Base-by-base conservation (phyloP, 495 filamentous ascomycete genomes). In the Penicillium simplicissimum region DNA sequence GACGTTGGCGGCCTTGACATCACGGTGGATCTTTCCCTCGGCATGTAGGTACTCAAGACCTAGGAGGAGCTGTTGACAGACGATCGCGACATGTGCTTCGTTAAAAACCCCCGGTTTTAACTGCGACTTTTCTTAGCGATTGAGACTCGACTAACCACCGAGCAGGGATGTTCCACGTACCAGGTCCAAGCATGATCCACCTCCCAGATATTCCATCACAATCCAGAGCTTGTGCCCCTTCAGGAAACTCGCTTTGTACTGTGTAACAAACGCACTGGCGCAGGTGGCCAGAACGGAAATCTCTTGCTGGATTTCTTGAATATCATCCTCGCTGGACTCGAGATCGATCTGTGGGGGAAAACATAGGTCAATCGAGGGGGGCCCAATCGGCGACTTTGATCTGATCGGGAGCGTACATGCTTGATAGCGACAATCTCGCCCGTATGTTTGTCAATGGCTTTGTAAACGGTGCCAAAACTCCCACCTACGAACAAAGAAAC, bases 171-270 rank as follows among this genome's bases (percentile, higher is more conserved):
- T 37, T 13, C 25, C 52, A 55, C 62, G 43, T 85, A 95, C 93
- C 80, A 98, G 70, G 74, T 98, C 94, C 37, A 96, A 81, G 74
- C 94, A 96, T 14, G 93, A 97, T 40, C 94, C 94, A 57, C 94
- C 94, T 0, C 93, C 93, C 35, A 96, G 81, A 70, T 90, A 98
- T 76, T 98, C 95, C 95, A 98, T 98, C 52, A 98, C 92, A 69
- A 98, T 98, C 95, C 95, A 98, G 76, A 98, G 78, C 75, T 98
- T 97, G 66, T 91, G 89, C 33, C 95, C 95, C 66, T 92, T 88
- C 19, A 98, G 80, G 73, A 97, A 98, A 71, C 92, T 96, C 17
- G 92, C 90, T 75, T 92, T 94, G 82, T 98, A 98, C 67, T 96
- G 91, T 34, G 95, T 97, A 70, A 98, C 94, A 71, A 88, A 97